These are phyloP conservation scores for Exophiala sp. DNA, from an alignment of 2,329 filamentous ascomycete genomes.

Conservation along the genomic window DNA sequence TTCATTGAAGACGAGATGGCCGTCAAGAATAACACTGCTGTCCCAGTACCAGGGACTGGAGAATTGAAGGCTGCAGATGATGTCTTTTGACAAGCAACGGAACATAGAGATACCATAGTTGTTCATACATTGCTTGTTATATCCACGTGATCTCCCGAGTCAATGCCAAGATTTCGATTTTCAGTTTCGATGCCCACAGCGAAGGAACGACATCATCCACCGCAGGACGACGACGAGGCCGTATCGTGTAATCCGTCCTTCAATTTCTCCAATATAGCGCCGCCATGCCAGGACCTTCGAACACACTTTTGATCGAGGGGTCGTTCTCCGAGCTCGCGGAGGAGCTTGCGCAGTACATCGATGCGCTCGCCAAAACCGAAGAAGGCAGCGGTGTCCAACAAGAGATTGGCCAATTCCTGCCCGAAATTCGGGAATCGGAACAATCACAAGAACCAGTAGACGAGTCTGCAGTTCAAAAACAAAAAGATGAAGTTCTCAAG, in stretches of 20 bases:
- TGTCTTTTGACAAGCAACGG: conserved; percentile 7
- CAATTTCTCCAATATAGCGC: conserved; percentile 1
- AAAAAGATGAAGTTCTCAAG: conserved; percentile 81
- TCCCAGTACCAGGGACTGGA: conserved; percentile 8
- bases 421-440: conserved; percentile 52
- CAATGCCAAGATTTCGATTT: conserved; percentile 14
- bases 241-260: neutral
- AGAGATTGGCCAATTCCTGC: conserved; percentile 68
- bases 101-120: neutral
- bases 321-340: conserved; percentile 86
- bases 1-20: conserved; percentile 72
- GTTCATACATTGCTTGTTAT: too few relatives aligned
- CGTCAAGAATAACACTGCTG: conserved; percentile 14
- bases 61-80: neutral
- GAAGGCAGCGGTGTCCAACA: conserved; percentile 52
- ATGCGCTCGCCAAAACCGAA: conserved; percentile 69
- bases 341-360: conserved; percentile 93
- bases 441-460: conserved; percentile 47
- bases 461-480: conserved; percentile 36
- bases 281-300: conserved; percentile 58
- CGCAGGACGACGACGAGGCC: neutral
- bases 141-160: neutral
- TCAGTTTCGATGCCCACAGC: neutral
- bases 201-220: neutral
- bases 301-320: conserved; percentile 76